phyloP scores from a whole-genome alignment of 495 filamentous ascomycete genomes.

The Mycothermus thermophilus region DNA sequence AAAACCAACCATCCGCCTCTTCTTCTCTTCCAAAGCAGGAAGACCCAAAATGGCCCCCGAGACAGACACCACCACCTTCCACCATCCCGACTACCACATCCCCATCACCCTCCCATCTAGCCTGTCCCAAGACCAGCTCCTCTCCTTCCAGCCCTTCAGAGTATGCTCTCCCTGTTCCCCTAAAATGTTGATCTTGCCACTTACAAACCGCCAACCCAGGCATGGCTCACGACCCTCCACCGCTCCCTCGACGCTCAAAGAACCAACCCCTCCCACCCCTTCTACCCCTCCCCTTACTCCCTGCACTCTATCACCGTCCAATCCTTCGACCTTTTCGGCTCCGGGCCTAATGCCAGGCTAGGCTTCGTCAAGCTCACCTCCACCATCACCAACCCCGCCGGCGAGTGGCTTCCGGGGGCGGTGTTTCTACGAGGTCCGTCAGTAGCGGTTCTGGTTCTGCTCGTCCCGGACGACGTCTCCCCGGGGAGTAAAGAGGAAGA shows the following conservation, averaged over 20 bases:
- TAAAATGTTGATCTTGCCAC: no score
- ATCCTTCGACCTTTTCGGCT: conserved; percentile 57
- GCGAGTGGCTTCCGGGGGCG: conserved; percentile 57
- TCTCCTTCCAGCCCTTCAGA: conserved; percentile 56
- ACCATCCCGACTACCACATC: conserved; percentile 29
- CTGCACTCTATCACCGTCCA: conserved; percentile 61
- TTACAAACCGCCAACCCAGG: conserved; percentile 13
- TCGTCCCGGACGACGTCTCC: conserved; percentile 54
- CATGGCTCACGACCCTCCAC: conserved; percentile 57
- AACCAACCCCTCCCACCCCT: conserved; percentile 44
- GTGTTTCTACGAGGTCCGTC: conserved; percentile 71
- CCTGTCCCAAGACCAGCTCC: conserved; percentile 48
- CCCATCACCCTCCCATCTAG: conserved; percentile 43
- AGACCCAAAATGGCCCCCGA: no score
- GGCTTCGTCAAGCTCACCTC: conserved; percentile 71
- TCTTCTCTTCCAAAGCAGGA: no score
- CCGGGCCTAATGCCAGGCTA: conserved; percentile 25
- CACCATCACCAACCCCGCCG: conserved; percentile 45
- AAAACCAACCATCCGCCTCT: no score
- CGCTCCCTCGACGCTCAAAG: conserved; percentile 50
- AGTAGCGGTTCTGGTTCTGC: conserved; percentile 69
- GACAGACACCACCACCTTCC: conserved; percentile 36
- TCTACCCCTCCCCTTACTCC: conserved; percentile 54
- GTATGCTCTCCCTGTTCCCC: conserved; percentile 16
- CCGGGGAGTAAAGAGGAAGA: conserved; percentile 8